Conservation (phyloP, 768 basidiomycete genomes). For the Termitomyces sp. region DNA sequence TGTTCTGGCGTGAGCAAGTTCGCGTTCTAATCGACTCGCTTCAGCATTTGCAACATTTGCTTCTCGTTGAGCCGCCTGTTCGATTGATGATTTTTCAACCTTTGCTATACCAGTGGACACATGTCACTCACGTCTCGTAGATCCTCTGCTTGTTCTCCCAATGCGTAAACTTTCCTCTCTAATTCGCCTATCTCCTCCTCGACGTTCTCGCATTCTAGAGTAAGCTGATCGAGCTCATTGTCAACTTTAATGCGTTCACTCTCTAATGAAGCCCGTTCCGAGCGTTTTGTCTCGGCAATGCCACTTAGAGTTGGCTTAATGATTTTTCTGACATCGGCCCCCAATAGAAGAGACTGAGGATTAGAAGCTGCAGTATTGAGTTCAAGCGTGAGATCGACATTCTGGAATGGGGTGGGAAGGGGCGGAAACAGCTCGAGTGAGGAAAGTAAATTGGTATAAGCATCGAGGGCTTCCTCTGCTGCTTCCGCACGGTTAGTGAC, state of each 20-base stretch:
- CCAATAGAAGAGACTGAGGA: conserved; percentile 60
- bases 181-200: conserved; percentile 72
- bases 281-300: conserved; percentile 67
- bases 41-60: conserved; percentile 61
- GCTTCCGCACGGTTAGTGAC: conserved; percentile 74
- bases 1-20: conserved; percentile 67
- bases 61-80: conserved; percentile 73
- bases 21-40: conserved; percentile 61
- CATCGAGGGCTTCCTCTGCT: conserved; percentile 77
- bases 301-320: conserved; percentile 74
- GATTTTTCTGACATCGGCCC: conserved; percentile 63
- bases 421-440: conserved; percentile 75
- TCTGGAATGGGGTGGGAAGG: conserved; percentile 62
- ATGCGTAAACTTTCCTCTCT: conserved; percentile 63
- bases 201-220: conserved; percentile 71
- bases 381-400: conserved; percentile 74
- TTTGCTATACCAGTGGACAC: neutral
- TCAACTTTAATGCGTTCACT: conserved; percentile 77
- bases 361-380: conserved; percentile 74
- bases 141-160: conserved; percentile 76
- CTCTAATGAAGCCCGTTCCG: conserved; percentile 64
- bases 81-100: neutral
- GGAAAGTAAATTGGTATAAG: conserved; percentile 71
- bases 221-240: conserved; percentile 75
- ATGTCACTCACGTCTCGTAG: conserved; percentile 62